Evolutionary conservation across 2,329 filamentous ascomycete genomes (phyloP).

Genomic region (Neonectria neomacrospora): DNA sequence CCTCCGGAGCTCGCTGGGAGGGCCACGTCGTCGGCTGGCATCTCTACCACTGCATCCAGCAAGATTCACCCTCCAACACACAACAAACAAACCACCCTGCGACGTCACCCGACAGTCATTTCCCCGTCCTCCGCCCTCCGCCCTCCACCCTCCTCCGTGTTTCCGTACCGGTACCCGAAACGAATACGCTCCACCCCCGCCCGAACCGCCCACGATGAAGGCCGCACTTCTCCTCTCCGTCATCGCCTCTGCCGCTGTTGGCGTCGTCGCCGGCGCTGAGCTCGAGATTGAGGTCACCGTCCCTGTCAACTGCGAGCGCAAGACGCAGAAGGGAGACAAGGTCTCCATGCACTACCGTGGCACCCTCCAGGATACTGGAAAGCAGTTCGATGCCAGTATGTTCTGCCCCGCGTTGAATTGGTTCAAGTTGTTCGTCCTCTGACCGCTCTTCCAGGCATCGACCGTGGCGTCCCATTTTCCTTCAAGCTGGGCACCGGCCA

Average conservation of each 20-base stretch:
- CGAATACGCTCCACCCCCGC: slow-evolving; percentile 24
- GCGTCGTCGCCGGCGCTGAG: slow-evolving; percentile 64
- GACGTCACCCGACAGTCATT: slow-evolving; percentile 38
- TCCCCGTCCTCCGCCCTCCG: slow-evolving; percentile 8
- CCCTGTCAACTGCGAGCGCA: slow-evolving; percentile 81
- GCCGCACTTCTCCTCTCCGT: slow-evolving; percentile 60
- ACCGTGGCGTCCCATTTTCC: slow-evolving; percentile 77
- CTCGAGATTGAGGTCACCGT: slow-evolving; percentile 83
- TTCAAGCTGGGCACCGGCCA: slow-evolving; percentile 84
- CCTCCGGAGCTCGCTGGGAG: slow-evolving; percentile 26
- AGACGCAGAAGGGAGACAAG: slow-evolving; percentile 79
- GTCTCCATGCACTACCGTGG: slow-evolving; percentile 91
- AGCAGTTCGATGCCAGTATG: slow-evolving; percentile 82
- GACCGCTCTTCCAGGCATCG: slow-evolving; percentile 65
- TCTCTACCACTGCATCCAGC: not conserved
- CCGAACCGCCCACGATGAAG: slow-evolving; percentile 57
- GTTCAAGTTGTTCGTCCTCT: slow-evolving; percentile 12
- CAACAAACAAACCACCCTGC: slow-evolving; percentile 33
- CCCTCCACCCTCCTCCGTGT: slow-evolving; percentile 7
- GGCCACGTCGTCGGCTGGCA: slow-evolving; percentile 43
- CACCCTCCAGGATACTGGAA: slow-evolving; percentile 77
- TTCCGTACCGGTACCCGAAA: slow-evolving; percentile 14
- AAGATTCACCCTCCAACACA: slow-evolving; percentile 10
- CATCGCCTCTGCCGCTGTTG: slow-evolving; percentile 62
- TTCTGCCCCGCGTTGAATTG: slow-evolving; percentile 32